These are phyloP conservation scores for Ophiosphaerella korrae DNA, from an alignment of 2,329 filamentous ascomycete species.

Conservation along the genomic window DNA sequence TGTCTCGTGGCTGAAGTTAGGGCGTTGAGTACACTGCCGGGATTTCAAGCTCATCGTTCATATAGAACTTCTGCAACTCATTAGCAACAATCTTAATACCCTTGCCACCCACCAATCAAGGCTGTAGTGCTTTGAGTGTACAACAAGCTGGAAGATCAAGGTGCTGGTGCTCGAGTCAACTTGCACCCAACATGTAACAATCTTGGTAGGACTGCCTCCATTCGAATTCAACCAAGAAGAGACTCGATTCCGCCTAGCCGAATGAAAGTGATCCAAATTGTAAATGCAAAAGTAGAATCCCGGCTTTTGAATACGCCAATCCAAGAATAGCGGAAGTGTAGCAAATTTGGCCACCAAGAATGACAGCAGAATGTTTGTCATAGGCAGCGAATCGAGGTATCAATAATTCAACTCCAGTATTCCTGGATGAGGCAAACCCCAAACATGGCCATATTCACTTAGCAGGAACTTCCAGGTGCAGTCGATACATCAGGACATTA, in stretches of 20 bases:
- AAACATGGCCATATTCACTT: not conserved
- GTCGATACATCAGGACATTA: slow-evolving; percentile 3
- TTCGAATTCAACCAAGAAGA: too few species aligned
- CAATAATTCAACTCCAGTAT: not conserved
- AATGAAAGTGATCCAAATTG: too few species aligned
- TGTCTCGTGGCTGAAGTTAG: not conserved
- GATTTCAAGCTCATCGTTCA: slow-evolving; percentile 5
- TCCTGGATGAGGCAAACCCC: not conserved
- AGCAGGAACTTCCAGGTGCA: not conserved
- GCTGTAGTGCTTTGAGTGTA: not conserved
- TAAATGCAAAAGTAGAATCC: too few species aligned
- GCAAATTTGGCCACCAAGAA: too few species aligned
- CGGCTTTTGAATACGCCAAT: too few species aligned
- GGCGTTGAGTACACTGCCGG: slow-evolving; percentile 9
- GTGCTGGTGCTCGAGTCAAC: not conserved
- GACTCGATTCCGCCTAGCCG: too few species aligned
- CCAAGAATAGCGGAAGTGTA: too few species aligned
- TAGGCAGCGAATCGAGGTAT: too few species aligned
- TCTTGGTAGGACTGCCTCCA: too few species aligned
- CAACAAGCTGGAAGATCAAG: not conserved
- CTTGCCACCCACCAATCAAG: not conserved
- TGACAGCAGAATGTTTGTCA: too few species aligned
- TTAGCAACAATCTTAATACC: slow-evolving; percentile 5
- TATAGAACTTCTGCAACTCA: slow-evolving; percentile 6
- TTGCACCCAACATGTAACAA: too few species aligned